These are phyloP conservation scores for Kodamaea derodonti DNA, from an alignment of 1,139 yeast species.

Conservation along the genomic window DNA sequence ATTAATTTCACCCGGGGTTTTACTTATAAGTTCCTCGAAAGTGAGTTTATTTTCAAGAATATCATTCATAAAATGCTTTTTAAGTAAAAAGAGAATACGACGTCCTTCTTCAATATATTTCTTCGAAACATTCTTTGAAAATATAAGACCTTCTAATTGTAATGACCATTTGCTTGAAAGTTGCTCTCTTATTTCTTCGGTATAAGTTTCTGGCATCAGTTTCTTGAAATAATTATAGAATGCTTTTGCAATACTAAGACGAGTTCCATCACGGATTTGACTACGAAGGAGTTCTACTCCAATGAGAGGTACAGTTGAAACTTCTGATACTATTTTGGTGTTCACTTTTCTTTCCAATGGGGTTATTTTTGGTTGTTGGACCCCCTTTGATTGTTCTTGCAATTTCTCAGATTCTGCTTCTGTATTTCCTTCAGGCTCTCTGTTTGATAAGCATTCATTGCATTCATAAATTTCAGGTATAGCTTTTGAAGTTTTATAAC, in stretches of 20 bases:
- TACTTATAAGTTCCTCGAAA: slow-evolving; percentile 49
- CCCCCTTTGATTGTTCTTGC: background rate
- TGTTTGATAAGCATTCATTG: slow-evolving; percentile 21
- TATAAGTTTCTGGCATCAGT: slow-evolving; percentile 39
- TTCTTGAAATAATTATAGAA: slow-evolving; percentile 35
- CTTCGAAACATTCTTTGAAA: slow-evolving; percentile 20
- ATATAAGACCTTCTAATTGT: slow-evolving; percentile 41
- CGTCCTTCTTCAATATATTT: slow-evolving; percentile 42
- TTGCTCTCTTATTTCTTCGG: slow-evolving; percentile 26
- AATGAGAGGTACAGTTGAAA: background rate
- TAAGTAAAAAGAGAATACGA: slow-evolving; percentile 34
- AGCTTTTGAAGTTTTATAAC: slow-evolving; percentile 29
- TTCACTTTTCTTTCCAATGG: background rate
- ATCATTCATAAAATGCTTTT: slow-evolving; percentile 41
- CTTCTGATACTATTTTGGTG: background rate
- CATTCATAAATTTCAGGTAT: slow-evolving; percentile 35
- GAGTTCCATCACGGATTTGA: slow-evolving; percentile 24
- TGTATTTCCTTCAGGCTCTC: slow-evolving; percentile 1
- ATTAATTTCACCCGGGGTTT: slow-evolving; percentile 65
- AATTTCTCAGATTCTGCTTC: background rate
- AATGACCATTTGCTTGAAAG: slow-evolving; percentile 35
- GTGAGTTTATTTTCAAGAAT: slow-evolving; percentile 46
- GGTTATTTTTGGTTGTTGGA: background rate
- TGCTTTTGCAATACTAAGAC: slow-evolving; percentile 38
- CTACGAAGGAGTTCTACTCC: slow-evolving; percentile 12